Evolutionary conservation across 495 filamentous ascomycete genomes (phyloP).

Genomic region (Aspergillus diversus): DNA sequence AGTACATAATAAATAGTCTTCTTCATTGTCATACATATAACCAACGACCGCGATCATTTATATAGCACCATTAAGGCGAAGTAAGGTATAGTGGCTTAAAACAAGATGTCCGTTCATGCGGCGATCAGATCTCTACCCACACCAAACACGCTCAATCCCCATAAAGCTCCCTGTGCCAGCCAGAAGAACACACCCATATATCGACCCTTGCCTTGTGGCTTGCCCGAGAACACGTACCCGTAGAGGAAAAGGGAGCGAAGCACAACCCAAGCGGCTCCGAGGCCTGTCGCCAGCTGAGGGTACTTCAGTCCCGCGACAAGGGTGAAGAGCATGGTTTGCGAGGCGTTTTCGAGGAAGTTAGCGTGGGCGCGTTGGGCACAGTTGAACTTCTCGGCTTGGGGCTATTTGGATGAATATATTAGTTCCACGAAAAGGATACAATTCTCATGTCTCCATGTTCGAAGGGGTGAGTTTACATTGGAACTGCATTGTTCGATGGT

Average conservation of each 20-base stretch:
- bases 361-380: slow-evolving; percentile 74
- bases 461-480: slow-evolving; percentile 41
- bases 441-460: not conserved
- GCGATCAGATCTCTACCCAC: slow-evolving; percentile 39
- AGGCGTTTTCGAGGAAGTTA: slow-evolving; percentile 70
- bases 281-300: slow-evolving; percentile 54
- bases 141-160: slow-evolving; percentile 49
- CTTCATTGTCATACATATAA: not conserved
- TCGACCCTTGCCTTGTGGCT: slow-evolving; percentile 53
- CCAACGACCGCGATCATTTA: not conserved
- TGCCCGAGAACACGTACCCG: slow-evolving; percentile 60
- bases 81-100: not conserved
- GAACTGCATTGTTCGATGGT: slow-evolving; percentile 56
- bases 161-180: slow-evolving; percentile 48
- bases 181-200: slow-evolving; percentile 40
- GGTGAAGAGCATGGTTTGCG: slow-evolving; percentile 58
- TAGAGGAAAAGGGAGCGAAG: slow-evolving; percentile 56
- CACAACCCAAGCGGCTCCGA: slow-evolving; percentile 61
- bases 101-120: not conserved
- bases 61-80: not conserved
- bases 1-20: not conserved
- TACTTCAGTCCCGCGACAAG: slow-evolving; percentile 62
- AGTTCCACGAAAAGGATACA: not conserved
- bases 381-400: slow-evolving; percentile 57
- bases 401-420: slow-evolving; percentile 12